phyloP scores from a whole-genome alignment of 169 alveolate genomes.

The Theileria sp. region DNA sequence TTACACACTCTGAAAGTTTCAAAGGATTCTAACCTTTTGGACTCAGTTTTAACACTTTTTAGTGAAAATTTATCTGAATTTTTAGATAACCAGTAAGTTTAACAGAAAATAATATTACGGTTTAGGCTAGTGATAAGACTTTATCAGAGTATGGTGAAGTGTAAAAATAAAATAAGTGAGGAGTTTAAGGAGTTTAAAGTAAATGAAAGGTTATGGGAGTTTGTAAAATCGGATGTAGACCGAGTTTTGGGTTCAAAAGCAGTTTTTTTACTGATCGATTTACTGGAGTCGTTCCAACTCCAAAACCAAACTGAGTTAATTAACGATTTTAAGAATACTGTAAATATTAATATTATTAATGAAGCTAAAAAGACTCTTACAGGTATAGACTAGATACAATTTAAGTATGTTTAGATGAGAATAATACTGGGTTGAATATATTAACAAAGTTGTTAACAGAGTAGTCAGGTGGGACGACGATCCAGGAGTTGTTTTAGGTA shows the following conservation, averaged over 20 bases:
- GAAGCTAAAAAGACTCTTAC: background rate
- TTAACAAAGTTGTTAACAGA: background rate
- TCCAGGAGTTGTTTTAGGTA: constrained; percentile 12
- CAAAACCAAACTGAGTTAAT: constrained; percentile 15
- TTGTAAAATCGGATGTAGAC: constrained; percentile 16
- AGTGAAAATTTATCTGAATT: constrained; percentile 25
- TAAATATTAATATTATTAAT: background rate
- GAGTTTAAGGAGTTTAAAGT: constrained; percentile 14
- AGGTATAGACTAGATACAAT: background rate
- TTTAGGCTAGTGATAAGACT: constrained; percentile 37
- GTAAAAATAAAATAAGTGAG: constrained; percentile 25
- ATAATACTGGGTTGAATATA: constrained; percentile 7
- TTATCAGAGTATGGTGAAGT: constrained; percentile 44
- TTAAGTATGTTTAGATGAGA: background rate
- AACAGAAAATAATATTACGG: background rate
- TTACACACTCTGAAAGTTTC: constrained; percentile 23
- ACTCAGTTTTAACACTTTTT: constrained; percentile 22
- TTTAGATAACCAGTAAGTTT: constrained; percentile 43
- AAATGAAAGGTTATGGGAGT: constrained; percentile 37
- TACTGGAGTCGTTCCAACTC: constrained; percentile 44
- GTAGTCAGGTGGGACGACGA: background rate
- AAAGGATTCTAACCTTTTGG: constrained; percentile 23
- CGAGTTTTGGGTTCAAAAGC: constrained; percentile 26
- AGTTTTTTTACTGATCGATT: constrained; percentile 48
- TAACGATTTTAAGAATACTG: constrained; percentile 25